Evolutionary conservation across 2,329 filamentous ascomycete genomes (phyloP).

Genomic region (Alternaria sp.): DNA sequence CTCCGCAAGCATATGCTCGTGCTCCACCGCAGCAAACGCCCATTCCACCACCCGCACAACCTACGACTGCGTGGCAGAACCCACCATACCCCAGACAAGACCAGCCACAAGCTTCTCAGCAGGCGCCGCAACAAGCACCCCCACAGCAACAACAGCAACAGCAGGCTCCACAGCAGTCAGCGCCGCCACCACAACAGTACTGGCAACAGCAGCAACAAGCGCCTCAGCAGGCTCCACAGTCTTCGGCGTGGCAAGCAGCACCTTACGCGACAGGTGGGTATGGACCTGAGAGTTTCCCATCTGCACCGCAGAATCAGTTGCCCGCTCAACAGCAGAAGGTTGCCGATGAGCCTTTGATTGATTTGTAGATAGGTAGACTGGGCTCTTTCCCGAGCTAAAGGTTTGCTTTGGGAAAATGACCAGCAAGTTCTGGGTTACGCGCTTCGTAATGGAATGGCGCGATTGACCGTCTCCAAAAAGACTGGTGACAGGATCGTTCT

Average conservation of each 20-base stretch:
- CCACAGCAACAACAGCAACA: slow-evolving; percentile 23
- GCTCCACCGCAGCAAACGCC: slow-evolving; percentile 37
- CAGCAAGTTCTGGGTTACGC: not conserved
- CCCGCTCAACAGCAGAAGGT: slow-evolving; percentile 57
- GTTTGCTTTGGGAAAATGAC: not conserved
- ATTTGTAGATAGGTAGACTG: slow-evolving; percentile 62
- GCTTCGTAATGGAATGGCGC: not conserved
- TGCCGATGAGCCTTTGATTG: slow-evolving; percentile 81
- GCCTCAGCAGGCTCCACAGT: slow-evolving; percentile 43
- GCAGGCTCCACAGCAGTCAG: slow-evolving; percentile 27
- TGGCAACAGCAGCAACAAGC: slow-evolving; percentile 39
- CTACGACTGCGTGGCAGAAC: slow-evolving; percentile 41
- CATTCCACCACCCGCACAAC: slow-evolving; percentile 42
- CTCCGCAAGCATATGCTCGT: slow-evolving; percentile 45
- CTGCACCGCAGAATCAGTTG: slow-evolving; percentile 67
- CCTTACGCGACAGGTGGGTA: slow-evolving; percentile 52
- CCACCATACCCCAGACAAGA: slow-evolving; percentile 45
- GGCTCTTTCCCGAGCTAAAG: not conserved
- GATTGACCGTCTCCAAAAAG: not conserved
- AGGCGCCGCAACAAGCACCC: slow-evolving; percentile 30
- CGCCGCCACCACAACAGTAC: slow-evolving; percentile 23
- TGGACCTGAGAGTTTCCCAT: slow-evolving; percentile 66
- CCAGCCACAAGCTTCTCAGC: slow-evolving; percentile 37
- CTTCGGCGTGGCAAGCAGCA: slow-evolving; percentile 44
- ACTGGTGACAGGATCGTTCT: not conserved